phyloP scores from a whole-genome alignment of 176 grass and related monocot species.

The Aegilops umbellulata region DNA sequence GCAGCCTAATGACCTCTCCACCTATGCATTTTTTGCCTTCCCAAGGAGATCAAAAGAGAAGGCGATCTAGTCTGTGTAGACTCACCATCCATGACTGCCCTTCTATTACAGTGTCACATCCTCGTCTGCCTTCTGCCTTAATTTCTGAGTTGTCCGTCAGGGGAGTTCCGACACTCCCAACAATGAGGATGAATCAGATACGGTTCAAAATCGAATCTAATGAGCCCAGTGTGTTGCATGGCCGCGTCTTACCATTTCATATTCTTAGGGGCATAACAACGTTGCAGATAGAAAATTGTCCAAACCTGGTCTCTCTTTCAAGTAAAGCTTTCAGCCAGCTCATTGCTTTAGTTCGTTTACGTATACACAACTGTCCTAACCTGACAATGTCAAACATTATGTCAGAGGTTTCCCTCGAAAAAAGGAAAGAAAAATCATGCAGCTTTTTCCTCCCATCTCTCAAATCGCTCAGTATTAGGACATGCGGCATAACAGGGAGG shows the following conservation, averaged over 20 bases:
- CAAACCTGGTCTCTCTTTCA: neutral
- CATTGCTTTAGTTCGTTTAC: neutral
- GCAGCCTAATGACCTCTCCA: neutral
- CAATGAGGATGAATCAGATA: too few species aligned
- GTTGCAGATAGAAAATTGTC: neutral
- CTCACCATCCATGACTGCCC: constrained; percentile 21
- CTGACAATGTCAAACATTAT: neutral
- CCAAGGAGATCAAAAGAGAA: neutral
- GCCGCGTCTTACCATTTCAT: neutral
- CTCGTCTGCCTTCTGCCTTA: neutral
- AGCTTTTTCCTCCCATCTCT: neutral
- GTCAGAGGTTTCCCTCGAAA: neutral
- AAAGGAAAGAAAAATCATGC: neutral
- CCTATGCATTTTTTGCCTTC: neutral
- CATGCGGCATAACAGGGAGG: neutral
- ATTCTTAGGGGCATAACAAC: neutral
- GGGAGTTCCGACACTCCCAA: neutral
- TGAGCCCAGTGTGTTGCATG: neutral
- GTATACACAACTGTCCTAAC: neutral
- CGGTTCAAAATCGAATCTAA: neutral
- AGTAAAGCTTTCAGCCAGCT: neutral
- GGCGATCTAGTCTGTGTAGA: neutral
- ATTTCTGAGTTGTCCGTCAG: constrained; percentile 5
- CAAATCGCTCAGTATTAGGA: fast-evolving
- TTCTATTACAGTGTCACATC: neutral